A percentile compares a stretch with the other conserved stretches of the same genome.
Conservation (phyloP, 306 rosid species). For the Quercus gilva region DNA sequence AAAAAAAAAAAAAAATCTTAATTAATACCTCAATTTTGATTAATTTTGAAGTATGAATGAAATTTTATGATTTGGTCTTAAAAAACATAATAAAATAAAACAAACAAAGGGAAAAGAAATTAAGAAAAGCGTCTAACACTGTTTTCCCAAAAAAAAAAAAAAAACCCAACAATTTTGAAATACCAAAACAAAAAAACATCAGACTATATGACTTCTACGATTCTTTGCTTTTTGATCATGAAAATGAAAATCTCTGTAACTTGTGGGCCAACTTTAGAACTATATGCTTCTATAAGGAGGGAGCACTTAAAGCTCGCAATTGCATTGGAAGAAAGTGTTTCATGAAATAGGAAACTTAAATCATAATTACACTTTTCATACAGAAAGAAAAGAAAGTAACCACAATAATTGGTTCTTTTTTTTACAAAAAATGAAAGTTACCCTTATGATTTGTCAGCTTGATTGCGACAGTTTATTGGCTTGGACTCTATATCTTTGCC, state of each 20-base stretch:
- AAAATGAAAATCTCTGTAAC: neutral
- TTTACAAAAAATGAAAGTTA: too few relatives aligned
- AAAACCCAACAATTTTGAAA: neutral
- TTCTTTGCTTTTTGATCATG: neutral
- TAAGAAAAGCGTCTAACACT: neutral
- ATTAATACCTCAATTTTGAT: too few relatives aligned
- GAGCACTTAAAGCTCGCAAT: neutral
- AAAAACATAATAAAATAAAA: rapidly evolving
- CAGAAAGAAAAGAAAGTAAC: neutral
- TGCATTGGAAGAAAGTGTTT: conserved; percentile 2
- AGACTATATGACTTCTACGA: neutral
- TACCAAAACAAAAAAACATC: neutral
- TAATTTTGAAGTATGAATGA: too few relatives aligned
- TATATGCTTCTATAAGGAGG: neutral
- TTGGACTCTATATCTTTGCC: neutral
- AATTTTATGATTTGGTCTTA: too few relatives aligned
- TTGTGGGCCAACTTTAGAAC: neutral
- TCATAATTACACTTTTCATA: conserved; percentile 5
- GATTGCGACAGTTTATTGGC: neutral
- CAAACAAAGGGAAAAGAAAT: neutral
- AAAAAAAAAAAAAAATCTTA: too few relatives aligned
- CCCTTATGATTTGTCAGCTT: neutral
- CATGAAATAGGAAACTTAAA: conserved; percentile 26
- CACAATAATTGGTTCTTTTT: neutral
- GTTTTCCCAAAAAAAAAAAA: neutral